Base-by-base conservation (phyloP, 2,329 filamentous ascomycete genomes). In the Orbilia blumenaviensis region DNA sequence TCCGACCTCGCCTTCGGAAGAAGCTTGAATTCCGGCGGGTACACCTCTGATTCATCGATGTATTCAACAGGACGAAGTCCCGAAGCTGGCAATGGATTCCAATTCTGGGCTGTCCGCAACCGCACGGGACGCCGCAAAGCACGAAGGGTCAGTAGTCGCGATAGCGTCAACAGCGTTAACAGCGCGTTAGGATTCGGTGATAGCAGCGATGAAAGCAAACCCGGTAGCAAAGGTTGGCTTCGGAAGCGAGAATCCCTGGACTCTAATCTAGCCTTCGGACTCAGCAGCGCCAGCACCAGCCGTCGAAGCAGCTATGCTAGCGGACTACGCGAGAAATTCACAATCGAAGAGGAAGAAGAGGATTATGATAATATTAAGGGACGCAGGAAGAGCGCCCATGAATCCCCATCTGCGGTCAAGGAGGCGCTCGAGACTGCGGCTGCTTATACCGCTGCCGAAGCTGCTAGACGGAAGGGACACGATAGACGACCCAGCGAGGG, bases 31-130 rank as follows among this genome's bases (percentile, higher is more conserved):
- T 21, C 18, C 3, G 66, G 62, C 29, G 72, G 72, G 38, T 76
- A 76, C 23, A 68, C 72, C 12, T 76, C 72, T n/a, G 72, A 76
- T 61, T 68, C 72, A 18, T 76, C 72, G 27, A 64, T 76, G 56
- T 76, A 76, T 42, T 76, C 72, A 6, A 58, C 72, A 14, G 56
- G 58, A 7, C 46, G 36, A 7, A 69, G 63, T 36, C 66, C 72
- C 3, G 56, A 68, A 41, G 41, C 64, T 10, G 72, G 72, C 9
- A 66, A 61, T n/a, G 72, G 72, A 36, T 76, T 76, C 16, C 61
- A 67, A 12, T 76, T 76, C 29, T 68, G 56, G 64, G 72, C 36
- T 5, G 48, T 76, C 18, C 54, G 72, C 32, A 69, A 69, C 23
- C 50, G 72, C 46, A 2, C 46, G 34, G 72, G 72, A 32, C 46